A percentile compares a stretch with the other conserved stretches of the same genome.
Evolutionary conservation across 805 yeast species (phyloP).

Genomic region (Hanseniaspora pseudoguilliermondii): DNA sequence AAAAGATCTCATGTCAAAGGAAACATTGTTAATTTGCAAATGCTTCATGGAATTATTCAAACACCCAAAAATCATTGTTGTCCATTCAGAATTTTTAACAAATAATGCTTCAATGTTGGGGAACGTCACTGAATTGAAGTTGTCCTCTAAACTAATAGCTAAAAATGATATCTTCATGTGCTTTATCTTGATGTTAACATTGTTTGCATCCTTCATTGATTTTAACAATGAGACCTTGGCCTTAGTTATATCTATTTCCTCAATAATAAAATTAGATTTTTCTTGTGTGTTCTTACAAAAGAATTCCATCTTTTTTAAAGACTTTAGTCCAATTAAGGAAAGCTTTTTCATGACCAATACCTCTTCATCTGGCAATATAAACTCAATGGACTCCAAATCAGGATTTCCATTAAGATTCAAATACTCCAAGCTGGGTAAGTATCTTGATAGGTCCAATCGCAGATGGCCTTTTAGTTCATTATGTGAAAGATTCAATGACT

Average conservation of each 20-base stretch:
- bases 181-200: not conserved
- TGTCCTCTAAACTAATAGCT: not conserved
- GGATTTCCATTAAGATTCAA: not conserved
- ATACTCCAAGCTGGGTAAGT: not conserved
- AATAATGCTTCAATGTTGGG: conserved; percentile 1
- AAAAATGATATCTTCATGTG: conserved; percentile 2
- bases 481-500: conserved; percentile 5
- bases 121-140: not conserved
- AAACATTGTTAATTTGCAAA: not conserved
- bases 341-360: conserved; percentile 1
- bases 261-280: not conserved
- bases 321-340: not conserved
- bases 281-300: not conserved
- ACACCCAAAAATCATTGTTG: not conserved
- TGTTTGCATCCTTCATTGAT: not conserved
- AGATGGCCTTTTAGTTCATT: not conserved
- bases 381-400: not conserved
- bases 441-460: not conserved
- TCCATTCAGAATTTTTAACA: conserved; percentile 3
- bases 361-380: not conserved
- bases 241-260: conserved; percentile 2
- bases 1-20: not conserved
- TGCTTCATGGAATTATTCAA: not conserved
- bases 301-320: not conserved
- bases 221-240: not conserved